Evolutionary conservation across 805 yeast genomes (phyloP).

Genomic region (Yarrowia sp.): DNA sequence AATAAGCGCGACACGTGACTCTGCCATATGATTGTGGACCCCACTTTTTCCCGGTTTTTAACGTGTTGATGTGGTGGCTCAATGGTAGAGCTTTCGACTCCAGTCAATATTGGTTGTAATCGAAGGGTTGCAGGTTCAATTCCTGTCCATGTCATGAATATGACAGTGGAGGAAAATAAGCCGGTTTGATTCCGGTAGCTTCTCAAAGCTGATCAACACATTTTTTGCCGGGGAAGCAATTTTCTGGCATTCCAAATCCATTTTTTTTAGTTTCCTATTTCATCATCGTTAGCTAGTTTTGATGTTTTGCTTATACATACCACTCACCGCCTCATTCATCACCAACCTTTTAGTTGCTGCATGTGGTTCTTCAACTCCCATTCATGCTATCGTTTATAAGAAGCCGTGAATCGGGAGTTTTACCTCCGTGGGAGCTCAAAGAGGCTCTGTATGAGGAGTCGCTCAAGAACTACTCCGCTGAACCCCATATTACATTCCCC

Average conservation of each 20-base stretch:
- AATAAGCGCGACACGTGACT: too few relatives aligned
- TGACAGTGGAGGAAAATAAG: conserved; percentile 37
- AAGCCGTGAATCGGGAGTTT: conserved; percentile 19
- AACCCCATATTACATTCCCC: conserved; percentile 42
- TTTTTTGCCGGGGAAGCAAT: background rate
- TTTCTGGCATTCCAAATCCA: background rate
- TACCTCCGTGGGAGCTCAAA: conserved; percentile 26
- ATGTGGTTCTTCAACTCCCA: background rate
- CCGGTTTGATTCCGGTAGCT: conserved; percentile 38
- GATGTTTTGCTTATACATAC: too few relatives aligned
- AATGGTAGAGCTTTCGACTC: conserved; percentile 83
- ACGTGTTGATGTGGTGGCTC: conserved; percentile 60
- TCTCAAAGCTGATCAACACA: conserved; percentile 38
- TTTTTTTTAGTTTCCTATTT: background rate
- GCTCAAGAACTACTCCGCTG: conserved; percentile 12
- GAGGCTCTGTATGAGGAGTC: conserved; percentile 40
- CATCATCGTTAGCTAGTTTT: too few relatives aligned
- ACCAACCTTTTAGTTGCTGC: background rate
- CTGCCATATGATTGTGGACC: background rate
- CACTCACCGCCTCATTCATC: background rate
- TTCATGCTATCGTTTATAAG: conserved; percentile 33
- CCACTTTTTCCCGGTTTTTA: background rate
- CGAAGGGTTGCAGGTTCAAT: conserved; percentile 89
- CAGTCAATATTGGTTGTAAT: conserved; percentile 59
- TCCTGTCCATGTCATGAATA: conserved; percentile 63